Evolutionary conservation across 495 filamentous ascomycete genomes (phyloP).

Genomic region (Pseudoneurospora amorphoporcata): DNA sequence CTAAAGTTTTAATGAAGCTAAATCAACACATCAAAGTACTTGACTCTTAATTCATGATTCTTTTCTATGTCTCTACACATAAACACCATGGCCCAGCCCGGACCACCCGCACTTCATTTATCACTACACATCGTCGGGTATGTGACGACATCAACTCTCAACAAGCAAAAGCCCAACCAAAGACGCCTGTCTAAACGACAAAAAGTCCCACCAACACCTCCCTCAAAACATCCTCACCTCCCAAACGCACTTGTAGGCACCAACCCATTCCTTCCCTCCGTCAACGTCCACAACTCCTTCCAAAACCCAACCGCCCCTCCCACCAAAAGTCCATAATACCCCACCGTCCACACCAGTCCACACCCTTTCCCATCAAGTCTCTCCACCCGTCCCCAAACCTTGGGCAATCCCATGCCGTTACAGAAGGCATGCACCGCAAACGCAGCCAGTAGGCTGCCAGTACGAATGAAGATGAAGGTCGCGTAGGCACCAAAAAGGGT

Average conservation of each 20-base stretch:
- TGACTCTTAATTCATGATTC: background rate
- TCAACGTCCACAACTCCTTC: constrained; percentile 58
- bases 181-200: background rate
- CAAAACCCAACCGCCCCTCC: constrained; percentile 63
- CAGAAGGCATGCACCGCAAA: constrained; percentile 79
- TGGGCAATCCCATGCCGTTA: constrained; percentile 84
- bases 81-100: too few relatives aligned
- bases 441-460: constrained; percentile 63
- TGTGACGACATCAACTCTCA: background rate
- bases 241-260: constrained; percentile 22
- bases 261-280: constrained; percentile 46
- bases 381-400: constrained; percentile 70
- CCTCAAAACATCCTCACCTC: background rate
- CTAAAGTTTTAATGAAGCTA: background rate
- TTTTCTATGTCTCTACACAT: too few relatives aligned
- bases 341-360: constrained; percentile 53
- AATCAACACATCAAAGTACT: background rate
- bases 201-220: background rate
- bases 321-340: constrained; percentile 67
- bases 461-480: constrained; percentile 81
- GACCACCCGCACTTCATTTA: too few relatives aligned
- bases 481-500: constrained; percentile 88
- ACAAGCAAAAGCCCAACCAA: background rate
- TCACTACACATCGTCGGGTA: background rate
- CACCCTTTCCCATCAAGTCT: constrained; percentile 9